Evolutionary conservation across 176 grass and related monocot genomes (phyloP), one percentile per base, ranked within the genome.

Genomic region (Eragrostis curvula): DNA sequence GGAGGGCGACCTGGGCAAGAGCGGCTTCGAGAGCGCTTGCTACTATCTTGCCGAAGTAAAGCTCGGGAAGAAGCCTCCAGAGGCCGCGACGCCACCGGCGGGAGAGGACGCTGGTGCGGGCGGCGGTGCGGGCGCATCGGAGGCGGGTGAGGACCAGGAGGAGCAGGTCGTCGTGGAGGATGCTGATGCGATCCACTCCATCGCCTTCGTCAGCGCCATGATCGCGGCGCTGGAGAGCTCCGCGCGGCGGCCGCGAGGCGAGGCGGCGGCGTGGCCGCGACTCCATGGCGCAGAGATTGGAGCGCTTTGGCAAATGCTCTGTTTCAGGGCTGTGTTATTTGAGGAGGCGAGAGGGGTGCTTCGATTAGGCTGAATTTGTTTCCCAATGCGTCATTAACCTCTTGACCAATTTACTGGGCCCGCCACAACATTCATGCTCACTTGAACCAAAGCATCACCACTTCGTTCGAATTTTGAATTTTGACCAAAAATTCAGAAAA

Each of bases 111-210:
- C 71, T 45, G 18, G 81, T 13, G 32, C 12, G 23, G 23, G 81
- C 81, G n/a, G 71, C 61, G 48, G 12, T 13, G 71, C 71, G 61
- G 46, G 70, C 46, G 59, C 81, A 66, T 16, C n/a, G 32, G 71
- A 56, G 16, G 36, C 81, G 48, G 17, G 1, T 1, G 61, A 84
- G 81, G 48, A 84, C 9, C 71, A 67, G 11, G 16, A 84, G 50
- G n/a, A 84, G 62, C 12, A 76, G 7, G 24, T 68, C 64, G 48
- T 84, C 82, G 25, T 41, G 39, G 51, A 84, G 82, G 17, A 7
- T 8, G 15, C 82, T 77, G 50, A 77, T 46, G 40, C 25, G 39
- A 25, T 84, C 82, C 50, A 11, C 39, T 27, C 39, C 48, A 39
- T 41, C 69, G 20, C 17, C n/a, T n/a, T n/a, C 51, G 8, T 55